Percentiles rank a stretch among this genome's conserved stretches.
Conservation (phyloP, 2,329 filamentous ascomycete species). For the Colletotrichum sp. region DNA sequence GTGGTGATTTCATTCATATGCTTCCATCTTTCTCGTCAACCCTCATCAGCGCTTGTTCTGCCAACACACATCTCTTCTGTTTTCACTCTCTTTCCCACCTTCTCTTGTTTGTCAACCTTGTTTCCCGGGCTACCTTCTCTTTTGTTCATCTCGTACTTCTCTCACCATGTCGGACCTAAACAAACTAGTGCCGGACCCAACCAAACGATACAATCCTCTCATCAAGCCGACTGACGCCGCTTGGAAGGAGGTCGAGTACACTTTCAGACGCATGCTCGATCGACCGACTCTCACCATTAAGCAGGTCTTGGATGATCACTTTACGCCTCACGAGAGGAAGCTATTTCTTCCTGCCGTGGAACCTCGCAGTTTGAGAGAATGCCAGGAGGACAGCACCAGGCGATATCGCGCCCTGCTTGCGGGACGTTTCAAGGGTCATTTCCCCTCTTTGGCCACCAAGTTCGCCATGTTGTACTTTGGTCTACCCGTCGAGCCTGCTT, state of each 20-base stretch:
- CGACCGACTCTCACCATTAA: conserved; percentile 27
- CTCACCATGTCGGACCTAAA: not conserved
- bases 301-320: conserved; percentile 35
- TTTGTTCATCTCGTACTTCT: not conserved
- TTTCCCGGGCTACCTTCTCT: not conserved
- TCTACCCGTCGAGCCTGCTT: conserved; percentile 45
- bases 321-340: conserved; percentile 37
- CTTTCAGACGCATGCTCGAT: conserved; percentile 33
- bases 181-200: not conserved
- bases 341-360: conserved; percentile 33
- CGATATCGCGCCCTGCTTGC: conserved; percentile 34
- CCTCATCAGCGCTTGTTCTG: not conserved
- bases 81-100: not conserved
- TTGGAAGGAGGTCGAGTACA: conserved; percentile 30
- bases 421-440: conserved; percentile 32
- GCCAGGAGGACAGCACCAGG: conserved; percentile 35
- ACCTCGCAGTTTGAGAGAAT: conserved; percentile 28
- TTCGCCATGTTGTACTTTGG: conserved; percentile 53
- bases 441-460: conserved; percentile 40
- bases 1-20: not conserved
- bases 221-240: conserved; percentile 26
- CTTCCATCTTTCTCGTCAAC: not conserved
- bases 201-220: conserved; percentile 23
- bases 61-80: not conserved
- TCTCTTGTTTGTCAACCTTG: not conserved